Percentiles rank a stretch among this genome's conserved stretches.
These are phyloP conservation scores for Ochetophila trinervis DNA, from an alignment of 306 rosid genomes.

Conservation along the genomic window DNA sequence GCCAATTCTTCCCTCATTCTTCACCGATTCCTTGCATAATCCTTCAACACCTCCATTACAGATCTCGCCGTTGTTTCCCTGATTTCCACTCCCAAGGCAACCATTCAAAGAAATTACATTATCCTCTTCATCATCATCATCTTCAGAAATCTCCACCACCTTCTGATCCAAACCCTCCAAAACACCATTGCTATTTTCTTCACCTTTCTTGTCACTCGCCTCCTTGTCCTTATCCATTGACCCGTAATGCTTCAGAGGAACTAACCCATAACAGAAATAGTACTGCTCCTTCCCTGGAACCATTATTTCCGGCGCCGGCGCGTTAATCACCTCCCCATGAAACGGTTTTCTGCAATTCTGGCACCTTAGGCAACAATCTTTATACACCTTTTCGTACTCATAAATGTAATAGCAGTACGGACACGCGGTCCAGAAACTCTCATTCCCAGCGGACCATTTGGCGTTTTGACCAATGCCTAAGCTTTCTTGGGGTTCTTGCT, in stretches of 20 bases:
- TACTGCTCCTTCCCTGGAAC: conserved; percentile 56
- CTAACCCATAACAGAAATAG: conserved; percentile 32
- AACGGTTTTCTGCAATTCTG: conserved; percentile 48
- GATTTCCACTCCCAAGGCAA: not conserved
- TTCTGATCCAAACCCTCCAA: not conserved
- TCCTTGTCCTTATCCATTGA: not conserved
- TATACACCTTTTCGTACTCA: conserved; percentile 47
- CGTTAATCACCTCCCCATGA: conserved; percentile 55
- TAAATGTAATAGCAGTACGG: conserved; percentile 65
- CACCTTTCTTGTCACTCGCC: not conserved
- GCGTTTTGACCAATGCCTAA: not conserved
- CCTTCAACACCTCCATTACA: not conserved
- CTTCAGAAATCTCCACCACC: conserved; percentile 25
- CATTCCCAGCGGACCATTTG: not conserved
- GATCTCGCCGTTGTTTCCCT: not conserved
- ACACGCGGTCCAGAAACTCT: conserved; percentile 74
- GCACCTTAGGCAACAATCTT: conserved; percentile 55
- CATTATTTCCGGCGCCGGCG: conserved; percentile 35
- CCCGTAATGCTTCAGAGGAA: conserved; percentile 29
- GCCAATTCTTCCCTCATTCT: not conserved
- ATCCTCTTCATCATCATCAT: not conserved
- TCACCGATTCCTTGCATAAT: not conserved
- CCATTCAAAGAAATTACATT: not conserved
- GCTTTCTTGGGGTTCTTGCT: not conserved
- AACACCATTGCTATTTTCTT: not conserved